Evolutionary conservation across 768 basidiomycete species (phyloP).

Genomic region (Tulasnella sp.): DNA sequence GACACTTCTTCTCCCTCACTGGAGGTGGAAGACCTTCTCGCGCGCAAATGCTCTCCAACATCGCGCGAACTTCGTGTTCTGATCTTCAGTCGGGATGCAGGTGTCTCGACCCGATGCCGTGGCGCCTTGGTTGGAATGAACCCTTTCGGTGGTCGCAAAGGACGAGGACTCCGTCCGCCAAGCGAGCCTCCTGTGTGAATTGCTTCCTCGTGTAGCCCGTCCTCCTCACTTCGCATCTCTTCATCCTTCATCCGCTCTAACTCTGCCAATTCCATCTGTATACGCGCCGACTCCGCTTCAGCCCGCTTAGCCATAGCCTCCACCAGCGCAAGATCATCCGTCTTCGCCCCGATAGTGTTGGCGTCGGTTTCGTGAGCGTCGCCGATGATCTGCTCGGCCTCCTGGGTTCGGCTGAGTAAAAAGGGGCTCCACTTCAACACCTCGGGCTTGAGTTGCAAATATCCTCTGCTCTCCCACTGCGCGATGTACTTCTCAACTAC

Average conservation of each 20-base stretch:
- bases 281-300: background rate
- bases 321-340: slow-evolving; percentile 4
- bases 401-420: slow-evolving; percentile 39
- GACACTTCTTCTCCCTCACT: background rate
- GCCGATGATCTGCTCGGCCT: background rate
- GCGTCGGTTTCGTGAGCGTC: background rate
- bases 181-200: background rate
- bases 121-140: slow-evolving; percentile 15
- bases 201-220: background rate
- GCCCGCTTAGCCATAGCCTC: slow-evolving; percentile 6
- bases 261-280: slow-evolving; percentile 1
- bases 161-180: background rate
- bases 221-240: background rate
- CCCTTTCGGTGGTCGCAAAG: background rate
- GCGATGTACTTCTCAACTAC: slow-evolving; percentile 54
- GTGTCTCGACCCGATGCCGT: background rate
- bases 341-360: background rate
- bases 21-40: background rate
- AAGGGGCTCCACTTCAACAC: slow-evolving; percentile 94
- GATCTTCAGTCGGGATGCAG: background rate
- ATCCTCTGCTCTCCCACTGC: slow-evolving; percentile 68
- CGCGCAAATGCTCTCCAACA: background rate
- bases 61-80: slow-evolving; percentile 6
- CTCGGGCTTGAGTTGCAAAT: slow-evolving; percentile 60
- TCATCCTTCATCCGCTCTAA: background rate